phyloP scores from a whole-genome alignment of 2,329 filamentous ascomycete species.

The Aspergillus costaricaensis region DNA sequence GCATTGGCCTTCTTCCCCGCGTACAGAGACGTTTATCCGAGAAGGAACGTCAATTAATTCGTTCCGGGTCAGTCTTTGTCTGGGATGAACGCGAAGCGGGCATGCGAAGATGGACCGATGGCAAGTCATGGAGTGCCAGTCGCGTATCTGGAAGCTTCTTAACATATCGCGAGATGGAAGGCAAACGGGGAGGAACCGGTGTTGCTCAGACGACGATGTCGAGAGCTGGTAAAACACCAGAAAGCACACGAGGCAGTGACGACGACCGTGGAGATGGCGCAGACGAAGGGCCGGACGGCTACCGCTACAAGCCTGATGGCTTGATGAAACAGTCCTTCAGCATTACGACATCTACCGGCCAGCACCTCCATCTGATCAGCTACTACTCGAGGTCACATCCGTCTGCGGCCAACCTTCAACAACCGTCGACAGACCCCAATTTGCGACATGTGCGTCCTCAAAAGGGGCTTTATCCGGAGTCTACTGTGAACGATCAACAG shows the following conservation, averaged over 20 bases:
- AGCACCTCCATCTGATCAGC: constrained; percentile 95
- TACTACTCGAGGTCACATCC: constrained; percentile 86
- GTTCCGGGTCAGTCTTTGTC: constrained; percentile 97
- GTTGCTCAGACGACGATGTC: constrained; percentile 63
- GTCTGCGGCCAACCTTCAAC: constrained; percentile 69
- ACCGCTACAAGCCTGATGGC: constrained; percentile 92
- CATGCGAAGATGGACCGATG: constrained; percentile 98
- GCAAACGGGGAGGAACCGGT: constrained; percentile 78
- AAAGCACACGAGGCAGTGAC: constrained; percentile 77
- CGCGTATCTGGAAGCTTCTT: constrained; percentile 96
- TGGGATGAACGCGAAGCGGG: constrained; percentile 98
- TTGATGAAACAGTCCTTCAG: constrained; percentile 99
- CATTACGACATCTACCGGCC: constrained; percentile 86
- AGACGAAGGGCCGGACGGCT: constrained; percentile 79
- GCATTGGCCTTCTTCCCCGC: constrained; percentile 82
- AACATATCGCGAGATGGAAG: constrained; percentile 98
- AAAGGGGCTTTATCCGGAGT: constrained; percentile 97
- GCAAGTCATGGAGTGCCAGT: constrained; percentile 98
- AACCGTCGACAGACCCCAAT: constrained; percentile 77
- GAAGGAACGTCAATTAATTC: constrained; percentile 94
- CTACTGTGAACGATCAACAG: constrained; percentile 82
- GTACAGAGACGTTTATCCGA: constrained; percentile 93
- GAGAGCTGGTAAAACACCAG: constrained; percentile 73
- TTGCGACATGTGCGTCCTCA: constrained; percentile 80
- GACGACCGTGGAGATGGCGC: constrained; percentile 72